Evolutionary conservation across 2,329 filamentous ascomycete species (phyloP).

Genomic region (Sporothrix humicola): DNA sequence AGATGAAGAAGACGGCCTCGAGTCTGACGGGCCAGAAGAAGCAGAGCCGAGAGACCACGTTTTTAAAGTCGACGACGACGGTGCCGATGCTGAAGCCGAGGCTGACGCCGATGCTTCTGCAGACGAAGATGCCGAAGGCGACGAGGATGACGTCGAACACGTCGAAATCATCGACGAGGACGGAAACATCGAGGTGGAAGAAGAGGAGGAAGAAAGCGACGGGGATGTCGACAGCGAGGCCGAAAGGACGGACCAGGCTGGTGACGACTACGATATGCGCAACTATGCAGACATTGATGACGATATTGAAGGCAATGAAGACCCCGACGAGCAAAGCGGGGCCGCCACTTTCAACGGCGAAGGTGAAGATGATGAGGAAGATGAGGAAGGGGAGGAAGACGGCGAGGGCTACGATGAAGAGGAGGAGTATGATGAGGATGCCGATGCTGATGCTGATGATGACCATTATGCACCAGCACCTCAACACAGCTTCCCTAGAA

Average conservation of each 20-base stretch:
- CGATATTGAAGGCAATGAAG: conserved; percentile 37
- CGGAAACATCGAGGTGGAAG: conserved; percentile 40
- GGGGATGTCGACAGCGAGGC: conserved; percentile 40
- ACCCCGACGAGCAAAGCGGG: conserved; percentile 15
- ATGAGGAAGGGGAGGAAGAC: conserved; percentile 36
- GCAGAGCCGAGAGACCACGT: conserved; percentile 40
- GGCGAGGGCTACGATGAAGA: conserved; percentile 34
- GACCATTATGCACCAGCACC: conserved; percentile 25
- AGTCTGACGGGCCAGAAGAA: conserved; percentile 45
- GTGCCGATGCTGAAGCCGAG: conserved; percentile 31
- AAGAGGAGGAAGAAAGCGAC: conserved; percentile 38
- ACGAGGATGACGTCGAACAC: conserved; percentile 34
- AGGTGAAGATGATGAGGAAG: conserved; percentile 38
- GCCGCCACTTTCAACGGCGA: conserved; percentile 36
- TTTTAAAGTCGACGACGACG: conserved; percentile 38
- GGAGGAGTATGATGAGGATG: conserved; percentile 39
- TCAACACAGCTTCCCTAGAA: conserved; percentile 18
- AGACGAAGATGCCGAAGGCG: conserved; percentile 39
- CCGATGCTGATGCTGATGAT: conserved; percentile 31
- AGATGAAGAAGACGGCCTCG: conserved; percentile 38
- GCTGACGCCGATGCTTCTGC: conserved; percentile 36
- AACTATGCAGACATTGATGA: conserved; percentile 45
- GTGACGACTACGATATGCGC: conserved; percentile 44
- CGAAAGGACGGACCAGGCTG: conserved; percentile 36
- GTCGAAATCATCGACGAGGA: conserved; percentile 37